Evolutionary conservation across 2,329 filamentous ascomycete genomes (phyloP).

Genomic region (Pseudogymnoascus pannorum): DNA sequence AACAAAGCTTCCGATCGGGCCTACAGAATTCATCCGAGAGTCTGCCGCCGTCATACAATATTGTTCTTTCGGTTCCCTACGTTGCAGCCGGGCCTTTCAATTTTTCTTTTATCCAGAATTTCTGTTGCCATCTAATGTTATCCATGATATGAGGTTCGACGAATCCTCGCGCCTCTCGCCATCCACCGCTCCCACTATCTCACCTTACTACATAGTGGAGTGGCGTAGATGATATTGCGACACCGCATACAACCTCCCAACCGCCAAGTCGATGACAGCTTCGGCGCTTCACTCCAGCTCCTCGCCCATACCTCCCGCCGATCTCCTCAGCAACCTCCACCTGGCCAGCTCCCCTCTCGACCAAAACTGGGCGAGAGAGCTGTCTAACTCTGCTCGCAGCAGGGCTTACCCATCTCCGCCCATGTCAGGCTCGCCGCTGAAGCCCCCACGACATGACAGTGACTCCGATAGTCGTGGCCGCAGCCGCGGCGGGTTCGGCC

Average conservation of each 20-base stretch:
- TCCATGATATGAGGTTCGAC: background rate
- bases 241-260: background rate
- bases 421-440: conserved; percentile 63
- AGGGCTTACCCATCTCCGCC: conserved; percentile 64
- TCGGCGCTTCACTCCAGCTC: background rate
- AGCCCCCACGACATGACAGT: conserved; percentile 50
- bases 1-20: conserved; percentile 3
- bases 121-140: background rate
- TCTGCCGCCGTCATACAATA: background rate
- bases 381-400: conserved; percentile 47
- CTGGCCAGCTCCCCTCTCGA: conserved; percentile 49
- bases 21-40: conserved; percentile 1
- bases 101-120: background rate
- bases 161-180: background rate
- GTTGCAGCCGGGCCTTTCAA: background rate
- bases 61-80: background rate
- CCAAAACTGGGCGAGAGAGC: conserved; percentile 48
- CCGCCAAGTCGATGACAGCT: conserved; percentile 2
- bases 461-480: conserved; percentile 50
- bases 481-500: conserved; percentile 32
- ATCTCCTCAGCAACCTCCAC: conserved; percentile 50
- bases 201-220: background rate
- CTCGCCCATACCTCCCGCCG: conserved; percentile 40
- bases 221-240: background rate
- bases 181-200: background rate